Base-by-base conservation (phyloP, 768 basidiomycete species). In the Pleurotus ostreatus region DNA sequence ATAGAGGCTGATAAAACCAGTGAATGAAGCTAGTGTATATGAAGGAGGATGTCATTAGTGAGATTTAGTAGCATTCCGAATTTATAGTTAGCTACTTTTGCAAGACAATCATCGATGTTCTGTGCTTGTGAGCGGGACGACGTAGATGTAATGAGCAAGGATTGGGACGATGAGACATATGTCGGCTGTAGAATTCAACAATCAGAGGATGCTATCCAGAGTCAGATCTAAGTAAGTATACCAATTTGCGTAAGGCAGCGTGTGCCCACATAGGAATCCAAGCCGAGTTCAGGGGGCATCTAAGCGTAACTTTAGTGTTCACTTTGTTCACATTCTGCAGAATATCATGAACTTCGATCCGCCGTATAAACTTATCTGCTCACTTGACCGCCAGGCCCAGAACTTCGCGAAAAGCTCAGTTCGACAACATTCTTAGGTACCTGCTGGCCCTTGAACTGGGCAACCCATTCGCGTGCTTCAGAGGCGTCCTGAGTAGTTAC, bases 341-440 rank as follows among this genome's bases (percentile, higher is more conserved):
- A 30, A 5, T 12, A 20, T 18, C 12, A 18, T 18, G n/a, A 4
- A 26, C 1, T 38, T n/a, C 30, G 8, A n/a, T 9, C 2, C 12
- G 22, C 26, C 22, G 15, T 5, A 4, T 44, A 25, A n/a, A 25
- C 9, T 37, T 5, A 13, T 43, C 20, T 15, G 61, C 73, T 41
- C 47, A 89, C 90, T 80, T 92, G 90, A 13, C 91, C 91, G 37
- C 91, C 91, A 5, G 91, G 91, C 20, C 91, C 91, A 3, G 90
- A 91, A 62, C 90, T 92, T 51, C 89, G 75, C 4, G 89, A 81
- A 62, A 89, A 93, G 0, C 80, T 75, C 22, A 92, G 60, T 41
- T 86, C 79, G 0, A 90, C 87, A 16, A 77, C 46, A 34, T 70
- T 69, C 59, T 71, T 81, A 0, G 83, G 83, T 38, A 88, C 78